These are phyloP conservation scores for Ogataea thermomethanolica DNA, from an alignment of 805 yeast genomes.

Conservation along the genomic window DNA sequence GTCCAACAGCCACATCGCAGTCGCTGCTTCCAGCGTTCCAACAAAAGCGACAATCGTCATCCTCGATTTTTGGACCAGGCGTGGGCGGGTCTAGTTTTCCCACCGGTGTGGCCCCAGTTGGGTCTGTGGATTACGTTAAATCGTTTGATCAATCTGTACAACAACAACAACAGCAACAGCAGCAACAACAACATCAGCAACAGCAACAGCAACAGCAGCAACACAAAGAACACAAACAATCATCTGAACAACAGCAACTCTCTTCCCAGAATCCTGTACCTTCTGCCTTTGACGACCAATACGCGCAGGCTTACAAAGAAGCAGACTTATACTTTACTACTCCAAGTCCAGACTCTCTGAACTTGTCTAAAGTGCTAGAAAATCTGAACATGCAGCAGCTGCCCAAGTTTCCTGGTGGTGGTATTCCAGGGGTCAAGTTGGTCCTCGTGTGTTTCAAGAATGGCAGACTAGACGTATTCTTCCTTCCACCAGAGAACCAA, in stretches of 20 bases:
- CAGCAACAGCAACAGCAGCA: conserved; percentile 8
- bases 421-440: conserved; percentile 37
- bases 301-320: conserved; percentile 24
- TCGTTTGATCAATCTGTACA: conserved; percentile 20
- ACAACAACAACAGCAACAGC: conserved; percentile 9
- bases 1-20: conserved; percentile 6
- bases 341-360: conserved; percentile 25
- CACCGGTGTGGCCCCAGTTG: too few relatives aligned
- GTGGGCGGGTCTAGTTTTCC: too few relatives aligned
- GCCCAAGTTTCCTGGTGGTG: conserved; percentile 34
- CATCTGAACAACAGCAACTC: too few relatives aligned
- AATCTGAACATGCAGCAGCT: conserved; percentile 22
- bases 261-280: too few relatives aligned
- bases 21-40: conserved; percentile 12
- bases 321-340: conserved; percentile 29
- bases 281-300: conserved; percentile 22
- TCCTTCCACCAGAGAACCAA: conserved; percentile 41
- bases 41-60: conserved; percentile 13
- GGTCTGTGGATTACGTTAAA: conserved; percentile 20
- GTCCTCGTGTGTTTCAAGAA: conserved; percentile 73
- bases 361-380: conserved; percentile 24
- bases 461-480: conserved; percentile 76
- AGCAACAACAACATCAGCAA: conserved; percentile 8
- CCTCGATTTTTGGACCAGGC: conserved; percentile 12
- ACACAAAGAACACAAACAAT: conserved; percentile 4